Evolutionary conservation across 2,329 filamentous ascomycete genomes (phyloP), one percentile per base, ranked within the genome.

Genomic region (Hypoxylon sp.): DNA sequence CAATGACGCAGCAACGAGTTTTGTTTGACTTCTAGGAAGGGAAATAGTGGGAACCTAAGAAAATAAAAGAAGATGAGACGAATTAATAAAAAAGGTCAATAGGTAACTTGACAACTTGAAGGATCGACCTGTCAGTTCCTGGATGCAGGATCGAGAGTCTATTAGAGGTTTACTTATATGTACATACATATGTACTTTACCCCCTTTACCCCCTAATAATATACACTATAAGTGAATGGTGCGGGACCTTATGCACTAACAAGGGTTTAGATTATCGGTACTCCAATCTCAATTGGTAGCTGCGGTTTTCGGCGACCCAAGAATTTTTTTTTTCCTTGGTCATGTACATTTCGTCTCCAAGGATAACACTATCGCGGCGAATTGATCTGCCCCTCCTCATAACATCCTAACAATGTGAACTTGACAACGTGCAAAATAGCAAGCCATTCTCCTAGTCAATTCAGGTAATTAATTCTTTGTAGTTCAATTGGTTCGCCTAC

Each of bases 231-330:
- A 50, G 35, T 50, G 27, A 61, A 61, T 61, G 4, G 50, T 42
- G 15, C 44, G 47, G 29, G 52, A 11, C 44, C n/a, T n/a, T 56
- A 63, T 62, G 47, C 24, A 50, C 13, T 31, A 48, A 65, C 62
- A 68, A 68, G 68, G 68, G 17, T 61, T 59, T 51, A 35, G 37
- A 24, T 46, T 31, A 32, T 63, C 31, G 32, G 39, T 52, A 32
- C 51, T 47, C 61, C 52, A 52, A 54, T 59, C 39, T 62, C 57
- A 67, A 59, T 65, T 64, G 52, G 54, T 44, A 48, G 60, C 65
- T 68, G 68, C 68, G 68, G 44, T 70, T 63, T 66, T 70, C 68
- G 68, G 68, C 68, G 65, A 53, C 11, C 51, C 42, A 63, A 54
- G 51, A 60, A 56, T 55, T 68, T 68, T 69, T 67, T 56, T 61